phyloP scores from a whole-genome alignment of 345 rosid genomes.

The Reutealis trisperma region DNA sequence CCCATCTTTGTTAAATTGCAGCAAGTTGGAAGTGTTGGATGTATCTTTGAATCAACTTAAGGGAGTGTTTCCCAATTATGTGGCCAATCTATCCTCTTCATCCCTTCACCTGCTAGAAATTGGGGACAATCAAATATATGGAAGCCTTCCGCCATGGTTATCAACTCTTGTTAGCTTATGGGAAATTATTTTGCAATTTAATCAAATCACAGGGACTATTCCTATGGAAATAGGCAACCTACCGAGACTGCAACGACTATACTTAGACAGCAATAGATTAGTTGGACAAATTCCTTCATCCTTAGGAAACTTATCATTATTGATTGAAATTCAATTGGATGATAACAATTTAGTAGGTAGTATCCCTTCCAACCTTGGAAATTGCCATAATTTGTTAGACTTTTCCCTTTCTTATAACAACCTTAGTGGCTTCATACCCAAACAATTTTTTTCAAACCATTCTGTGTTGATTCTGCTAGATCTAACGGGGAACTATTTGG shows the following conservation, averaged over 20 bases:
- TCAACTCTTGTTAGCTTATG: not conserved
- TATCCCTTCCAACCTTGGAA: conserved; percentile 11
- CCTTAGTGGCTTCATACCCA: not conserved
- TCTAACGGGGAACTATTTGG: not conserved
- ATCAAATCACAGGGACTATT: not conserved
- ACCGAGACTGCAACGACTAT: not conserved
- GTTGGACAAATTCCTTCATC: not conserved
- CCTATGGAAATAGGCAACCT: not conserved
- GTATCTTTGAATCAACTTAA: not conserved
- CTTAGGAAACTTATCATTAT: not conserved
- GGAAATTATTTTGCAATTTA: not conserved
- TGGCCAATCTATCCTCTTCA: not conserved
- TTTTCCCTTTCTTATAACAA: not conserved
- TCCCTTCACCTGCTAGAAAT: not conserved
- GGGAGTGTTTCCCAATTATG: not conserved
- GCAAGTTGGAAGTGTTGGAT: not conserved
- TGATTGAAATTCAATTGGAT: not conserved
- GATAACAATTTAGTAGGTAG: not conserved
- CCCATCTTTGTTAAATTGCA: not conserved
- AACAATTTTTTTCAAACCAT: not conserved
- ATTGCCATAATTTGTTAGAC: not conserved
- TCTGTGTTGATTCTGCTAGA: not conserved
- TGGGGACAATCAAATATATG: not conserved
- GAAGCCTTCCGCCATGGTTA: not conserved
- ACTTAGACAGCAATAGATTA: not conserved